Base-by-base conservation (phyloP, 1,139 yeast genomes). In the Magnusiomyces magnusii region DNA sequence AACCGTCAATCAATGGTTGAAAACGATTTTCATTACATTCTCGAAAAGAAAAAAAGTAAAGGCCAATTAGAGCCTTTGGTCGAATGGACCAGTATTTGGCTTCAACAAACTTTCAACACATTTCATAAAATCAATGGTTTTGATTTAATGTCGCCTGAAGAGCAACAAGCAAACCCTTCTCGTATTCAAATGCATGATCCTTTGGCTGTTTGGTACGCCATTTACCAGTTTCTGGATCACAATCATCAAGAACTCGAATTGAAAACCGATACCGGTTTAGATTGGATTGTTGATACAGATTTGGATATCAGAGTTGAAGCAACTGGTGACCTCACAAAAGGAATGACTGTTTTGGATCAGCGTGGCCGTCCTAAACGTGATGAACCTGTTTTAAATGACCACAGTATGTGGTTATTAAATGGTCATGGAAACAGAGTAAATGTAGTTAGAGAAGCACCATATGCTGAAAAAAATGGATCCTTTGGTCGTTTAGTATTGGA, bases 221-320 rank as follows among this genome's bases (percentile, higher is more conserved):
- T 73, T 25, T 58, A 28, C 10, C n/a, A 9, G 2, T 25, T 49
- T 36, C n/a, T n/a, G n/a, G 28, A 7, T n/a, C 39, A 49, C 36
- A 13, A 39, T 39, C 7, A 31, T 47, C 36, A 7, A 9, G 19
- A 39, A 27, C 19, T 31, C 10, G 7, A 31, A 31, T 7, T 31
- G 44, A 39, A 17, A n/a, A 10, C 19, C 44, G 17, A 3, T 10
- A 17, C 44, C 13, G 36, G 36, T 31, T 31, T n/a, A 9, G 63
- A 60, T 49, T 73, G 77, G 77, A 57, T 51, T 2, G 57, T 71
- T n/a, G 62, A 62, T 3, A 55, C 60, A 17, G 61, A 60, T 15
- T 63, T 65, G 54, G 78, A 76, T 59, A 66, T 76, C 17, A 70
- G 79, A 42, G 74, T 75, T n/a, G 79, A 76, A 61, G 65, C 74